Evolutionary conservation across 805 yeast species (phyloP).

Genomic region (Saccharomyces jurei): DNA sequence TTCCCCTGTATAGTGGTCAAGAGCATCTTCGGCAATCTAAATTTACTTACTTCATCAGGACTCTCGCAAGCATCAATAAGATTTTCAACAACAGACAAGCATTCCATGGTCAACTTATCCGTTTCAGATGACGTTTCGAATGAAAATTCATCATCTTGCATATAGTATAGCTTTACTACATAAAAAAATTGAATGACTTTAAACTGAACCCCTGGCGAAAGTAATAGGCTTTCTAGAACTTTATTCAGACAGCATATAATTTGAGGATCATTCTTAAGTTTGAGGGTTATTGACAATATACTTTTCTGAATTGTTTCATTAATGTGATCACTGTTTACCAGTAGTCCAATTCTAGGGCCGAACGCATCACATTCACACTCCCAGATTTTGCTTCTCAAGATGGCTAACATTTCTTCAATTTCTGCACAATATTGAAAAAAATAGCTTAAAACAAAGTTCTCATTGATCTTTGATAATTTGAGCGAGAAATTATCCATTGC

Average conservation of each 20-base stretch:
- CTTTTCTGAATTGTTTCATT: constrained; percentile 35
- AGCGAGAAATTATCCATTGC: constrained; percentile 5
- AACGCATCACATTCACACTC: constrained; percentile 8
- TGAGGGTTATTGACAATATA: constrained; percentile 30
- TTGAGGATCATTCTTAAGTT: constrained; percentile 34
- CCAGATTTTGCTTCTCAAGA: constrained; percentile 11
- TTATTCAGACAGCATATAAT: constrained; percentile 30
- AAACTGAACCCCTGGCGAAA: constrained; percentile 39
- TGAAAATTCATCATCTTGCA: background rate
- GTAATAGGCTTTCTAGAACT: constrained; percentile 36
- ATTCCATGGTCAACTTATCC: constrained; percentile 4
- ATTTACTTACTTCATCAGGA: background rate
- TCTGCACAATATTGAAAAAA: constrained; percentile 15
- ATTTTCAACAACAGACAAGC: constrained; percentile 5
- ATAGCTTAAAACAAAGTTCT: constrained; percentile 5
- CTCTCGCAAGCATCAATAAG: constrained; percentile 8
- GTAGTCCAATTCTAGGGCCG: constrained; percentile 4
- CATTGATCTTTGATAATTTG: background rate
- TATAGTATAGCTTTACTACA: constrained; percentile 6
- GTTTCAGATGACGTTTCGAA: background rate
- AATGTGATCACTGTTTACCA: constrained; percentile 12
- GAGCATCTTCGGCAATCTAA: constrained; percentile 4
- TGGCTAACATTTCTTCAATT: constrained; percentile 11
- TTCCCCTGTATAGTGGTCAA: constrained; percentile 6
- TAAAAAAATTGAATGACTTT: constrained; percentile 38